These are phyloP conservation scores for Hypoxylon lenormandii DNA, from an alignment of 495 filamentous ascomycete species.

Conservation along the genomic window DNA sequence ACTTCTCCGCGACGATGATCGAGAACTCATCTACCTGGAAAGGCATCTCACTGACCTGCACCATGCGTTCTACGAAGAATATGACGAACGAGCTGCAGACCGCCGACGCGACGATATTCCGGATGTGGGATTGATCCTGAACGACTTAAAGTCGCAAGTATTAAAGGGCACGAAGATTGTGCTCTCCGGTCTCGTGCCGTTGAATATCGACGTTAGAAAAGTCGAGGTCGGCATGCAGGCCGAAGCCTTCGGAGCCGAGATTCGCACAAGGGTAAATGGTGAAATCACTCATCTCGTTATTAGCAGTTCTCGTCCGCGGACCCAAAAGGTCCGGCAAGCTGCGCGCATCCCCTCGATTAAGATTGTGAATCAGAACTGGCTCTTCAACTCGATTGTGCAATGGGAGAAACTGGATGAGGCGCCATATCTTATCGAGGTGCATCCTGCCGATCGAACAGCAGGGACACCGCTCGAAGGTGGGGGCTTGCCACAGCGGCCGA, in stretches of 20 bases:
- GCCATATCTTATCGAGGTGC: conserved; percentile 75
- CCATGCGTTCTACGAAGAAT: conserved; percentile 80
- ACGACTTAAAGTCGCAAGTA: conserved; percentile 76
- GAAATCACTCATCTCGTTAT: conserved; percentile 68
- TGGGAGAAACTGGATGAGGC: conserved; percentile 82
- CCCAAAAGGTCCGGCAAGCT: conserved; percentile 87
- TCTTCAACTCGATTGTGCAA: conserved; percentile 79
- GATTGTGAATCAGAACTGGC: conserved; percentile 91
- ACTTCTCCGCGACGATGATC: conserved; percentile 84
- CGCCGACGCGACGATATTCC: conserved; percentile 65
- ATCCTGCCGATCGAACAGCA: conserved; percentile 69
- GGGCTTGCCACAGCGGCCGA: conserved; percentile 54
- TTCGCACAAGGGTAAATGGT: conserved; percentile 66
- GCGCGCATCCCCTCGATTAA: conserved; percentile 76
- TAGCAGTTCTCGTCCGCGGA: conserved; percentile 73
- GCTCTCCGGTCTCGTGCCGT: conserved; percentile 87
- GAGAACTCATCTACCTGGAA: conserved; percentile 79
- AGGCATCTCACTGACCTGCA: conserved; percentile 80
- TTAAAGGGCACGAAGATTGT: conserved; percentile 78
- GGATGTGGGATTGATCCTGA: conserved; percentile 85
- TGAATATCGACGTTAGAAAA: conserved; percentile 76
- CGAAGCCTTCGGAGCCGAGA: conserved; percentile 81
- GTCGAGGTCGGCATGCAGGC: conserved; percentile 88
- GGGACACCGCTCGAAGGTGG: conserved; percentile 44
- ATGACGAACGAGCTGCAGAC: conserved; percentile 64